phyloP scores from a whole-genome alignment of 306 rosid species.

The Ochetophila trinervis region DNA sequence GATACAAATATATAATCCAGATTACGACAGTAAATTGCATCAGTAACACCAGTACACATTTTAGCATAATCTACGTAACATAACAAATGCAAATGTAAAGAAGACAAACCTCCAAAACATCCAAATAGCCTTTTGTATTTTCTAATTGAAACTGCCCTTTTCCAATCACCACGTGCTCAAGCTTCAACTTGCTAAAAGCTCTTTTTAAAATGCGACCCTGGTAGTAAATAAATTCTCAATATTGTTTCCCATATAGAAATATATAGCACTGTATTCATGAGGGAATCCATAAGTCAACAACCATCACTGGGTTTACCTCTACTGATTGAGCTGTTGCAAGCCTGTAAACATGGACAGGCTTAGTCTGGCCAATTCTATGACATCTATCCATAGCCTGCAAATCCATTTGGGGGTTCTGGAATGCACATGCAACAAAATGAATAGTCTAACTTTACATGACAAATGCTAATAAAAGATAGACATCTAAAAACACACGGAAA shows the following conservation, averaged over 20 bases:
- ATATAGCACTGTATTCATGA: background rate
- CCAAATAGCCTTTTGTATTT: conserved; percentile 25
- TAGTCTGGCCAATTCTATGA: conserved; percentile 92
- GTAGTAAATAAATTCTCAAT: conserved; percentile 22
- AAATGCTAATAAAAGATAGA: background rate
- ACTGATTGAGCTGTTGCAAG: conserved; percentile 92
- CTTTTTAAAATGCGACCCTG: conserved; percentile 92
- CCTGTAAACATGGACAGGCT: conserved; percentile 97
- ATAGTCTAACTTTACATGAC: background rate
- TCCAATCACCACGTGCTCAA: conserved; percentile 91
- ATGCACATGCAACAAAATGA: conserved; percentile 20
- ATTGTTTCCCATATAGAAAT: background rate
- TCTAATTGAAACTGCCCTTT: conserved; percentile 93
- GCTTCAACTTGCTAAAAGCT: conserved; percentile 97
- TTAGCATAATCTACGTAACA: background rate
- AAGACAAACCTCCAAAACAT: conserved; percentile 50
- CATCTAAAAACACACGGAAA: background rate
- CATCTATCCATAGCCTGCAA: conserved; percentile 99
- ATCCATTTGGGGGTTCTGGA: conserved; percentile 96
- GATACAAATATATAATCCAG: background rate
- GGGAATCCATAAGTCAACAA: background rate
- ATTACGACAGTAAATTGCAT: background rate
- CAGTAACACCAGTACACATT: background rate
- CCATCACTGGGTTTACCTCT: conserved; percentile 47
- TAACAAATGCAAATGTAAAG: background rate